A percentile compares a stretch with the other conserved stretches of the same genome.
phyloP scores from a whole-genome alignment of 768 basidiomycete species.

The Rhizopogon sp. region DNA sequence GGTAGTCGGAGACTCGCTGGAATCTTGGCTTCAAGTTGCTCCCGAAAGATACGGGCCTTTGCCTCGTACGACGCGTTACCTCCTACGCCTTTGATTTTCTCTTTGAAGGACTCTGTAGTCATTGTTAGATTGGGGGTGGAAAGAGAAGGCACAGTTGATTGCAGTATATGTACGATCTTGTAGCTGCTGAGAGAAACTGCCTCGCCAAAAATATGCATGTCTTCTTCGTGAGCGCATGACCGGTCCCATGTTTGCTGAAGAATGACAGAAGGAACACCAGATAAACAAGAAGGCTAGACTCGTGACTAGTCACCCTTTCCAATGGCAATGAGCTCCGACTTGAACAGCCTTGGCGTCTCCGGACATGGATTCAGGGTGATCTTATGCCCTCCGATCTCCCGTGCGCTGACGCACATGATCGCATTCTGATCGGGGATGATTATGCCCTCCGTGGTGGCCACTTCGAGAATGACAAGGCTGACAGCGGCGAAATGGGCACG shows the following conservation, averaged over 20 bases:
- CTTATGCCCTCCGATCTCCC: conserved; percentile 43
- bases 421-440: conserved; percentile 28
- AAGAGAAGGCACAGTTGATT: not conserved
- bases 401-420: conserved; percentile 23
- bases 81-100: conserved; percentile 16
- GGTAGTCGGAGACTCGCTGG: conserved; percentile 15
- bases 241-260: not conserved
- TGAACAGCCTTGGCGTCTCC: conserved; percentile 54
- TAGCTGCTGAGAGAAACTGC: not conserved
- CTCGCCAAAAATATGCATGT: not conserved
- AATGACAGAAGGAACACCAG: not conserved
- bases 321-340: conserved; percentile 56
- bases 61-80: conserved; percentile 16
- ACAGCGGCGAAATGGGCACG: conserved; percentile 80
- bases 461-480: conserved; percentile 65
- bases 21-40: conserved; percentile 20
- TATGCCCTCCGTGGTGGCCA: conserved; percentile 49
- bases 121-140: not conserved
- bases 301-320: conserved; percentile 22
- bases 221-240: not conserved
- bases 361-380: conserved; percentile 64
- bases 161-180: not conserved
- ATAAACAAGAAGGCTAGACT: not conserved
- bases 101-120: conserved; percentile 11
- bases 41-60: conserved; percentile 13